Conservation (phyloP, 805 yeast genomes). For the Wickerhamomyces canadensis region DNA sequence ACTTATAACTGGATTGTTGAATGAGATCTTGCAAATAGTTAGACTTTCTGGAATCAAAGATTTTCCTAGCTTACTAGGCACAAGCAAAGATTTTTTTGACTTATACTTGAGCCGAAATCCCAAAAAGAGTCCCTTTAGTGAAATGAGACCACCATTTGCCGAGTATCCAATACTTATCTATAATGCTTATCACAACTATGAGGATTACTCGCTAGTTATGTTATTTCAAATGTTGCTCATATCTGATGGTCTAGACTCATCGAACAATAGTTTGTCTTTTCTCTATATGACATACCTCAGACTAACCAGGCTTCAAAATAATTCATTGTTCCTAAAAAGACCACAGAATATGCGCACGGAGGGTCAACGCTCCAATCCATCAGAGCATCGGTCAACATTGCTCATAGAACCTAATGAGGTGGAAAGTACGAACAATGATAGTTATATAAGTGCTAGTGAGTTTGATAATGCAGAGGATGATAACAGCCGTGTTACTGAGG, state of each 20-base stretch:
- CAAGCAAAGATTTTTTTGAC: background rate
- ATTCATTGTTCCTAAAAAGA: background rate
- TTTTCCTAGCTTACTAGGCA: background rate
- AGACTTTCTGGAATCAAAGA: constrained; percentile 1
- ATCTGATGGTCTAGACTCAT: constrained; percentile 1
- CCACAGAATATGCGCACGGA: background rate
- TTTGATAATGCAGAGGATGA: too few species aligned
- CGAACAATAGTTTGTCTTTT: background rate
- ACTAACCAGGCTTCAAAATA: background rate
- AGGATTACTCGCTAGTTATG: constrained; percentile 6
- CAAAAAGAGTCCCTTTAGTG: background rate
- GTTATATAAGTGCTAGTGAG: too few species aligned
- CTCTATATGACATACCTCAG: background rate
- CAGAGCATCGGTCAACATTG: too few species aligned
- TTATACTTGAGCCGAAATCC: background rate
- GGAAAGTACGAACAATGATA: background rate
- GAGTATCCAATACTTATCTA: constrained; percentile 3
- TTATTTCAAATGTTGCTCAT: constrained; percentile 12
- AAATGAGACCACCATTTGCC: background rate
- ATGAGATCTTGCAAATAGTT: constrained; percentile 7
- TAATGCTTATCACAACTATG: background rate
- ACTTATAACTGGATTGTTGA: constrained; percentile 3
- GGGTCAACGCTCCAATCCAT: too few species aligned
- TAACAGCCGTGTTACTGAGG: too few species aligned
- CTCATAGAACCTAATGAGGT: background rate